phyloP scores from a whole-genome alignment of 2,329 filamentous ascomycete species.

The Lojkania enalia region DNA sequence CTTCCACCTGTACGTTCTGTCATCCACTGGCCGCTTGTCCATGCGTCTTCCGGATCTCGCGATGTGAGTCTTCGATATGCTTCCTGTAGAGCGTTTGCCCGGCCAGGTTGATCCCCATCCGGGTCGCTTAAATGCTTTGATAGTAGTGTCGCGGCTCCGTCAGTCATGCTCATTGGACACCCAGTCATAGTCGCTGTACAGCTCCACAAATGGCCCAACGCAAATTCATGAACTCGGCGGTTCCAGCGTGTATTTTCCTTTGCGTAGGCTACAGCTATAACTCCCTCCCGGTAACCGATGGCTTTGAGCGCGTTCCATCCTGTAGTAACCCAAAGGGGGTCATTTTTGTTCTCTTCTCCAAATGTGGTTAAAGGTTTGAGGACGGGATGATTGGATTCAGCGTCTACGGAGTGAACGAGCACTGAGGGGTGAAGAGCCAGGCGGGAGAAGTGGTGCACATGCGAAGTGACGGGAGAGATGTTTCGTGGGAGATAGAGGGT shows the following conservation, averaged over 20 bases:
- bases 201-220: conserved; percentile 62
- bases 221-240: conserved; percentile 63
- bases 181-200: conserved; percentile 63
- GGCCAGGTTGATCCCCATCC: conserved; percentile 32
- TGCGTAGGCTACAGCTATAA: conserved; percentile 65
- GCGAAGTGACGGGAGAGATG: conserved; percentile 14
- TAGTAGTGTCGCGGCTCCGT: conserved; percentile 54
- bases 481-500: conserved; percentile 27
- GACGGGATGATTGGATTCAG: conserved; percentile 67
- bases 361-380: conserved; percentile 64
- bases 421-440: conserved; percentile 23
- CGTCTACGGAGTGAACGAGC: conserved; percentile 56
- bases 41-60: conserved; percentile 56
- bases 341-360: conserved; percentile 56
- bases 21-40: conserved; percentile 81
- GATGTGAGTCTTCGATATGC: conserved; percentile 59
- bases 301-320: conserved; percentile 68
- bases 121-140: conserved; percentile 20
- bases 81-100: conserved; percentile 53
- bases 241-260: conserved; percentile 55
- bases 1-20: conserved; percentile 71
- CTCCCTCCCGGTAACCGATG: conserved; percentile 61
- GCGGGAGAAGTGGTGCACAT: conserved; percentile 25
- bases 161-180: conserved; percentile 69
- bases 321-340: conserved; percentile 64